Conservation (phyloP, 2,329 filamentous ascomycete species). For the Apiospora pterosperma region DNA sequence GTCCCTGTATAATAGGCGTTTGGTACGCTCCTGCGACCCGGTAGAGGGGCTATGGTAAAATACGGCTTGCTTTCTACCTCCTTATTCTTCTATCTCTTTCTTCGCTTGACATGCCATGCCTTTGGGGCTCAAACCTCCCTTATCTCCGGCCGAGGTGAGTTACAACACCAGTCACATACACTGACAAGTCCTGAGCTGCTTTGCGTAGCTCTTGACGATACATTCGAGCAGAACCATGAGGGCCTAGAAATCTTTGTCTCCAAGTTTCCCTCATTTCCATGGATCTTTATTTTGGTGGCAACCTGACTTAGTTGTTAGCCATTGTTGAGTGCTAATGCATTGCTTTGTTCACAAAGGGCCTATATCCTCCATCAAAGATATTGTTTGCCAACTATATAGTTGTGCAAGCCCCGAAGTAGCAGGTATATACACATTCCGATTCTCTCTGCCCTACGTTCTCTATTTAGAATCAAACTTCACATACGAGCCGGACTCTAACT, state of each 20-base stretch:
- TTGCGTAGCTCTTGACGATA: neutral
- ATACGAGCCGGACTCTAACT: neutral
- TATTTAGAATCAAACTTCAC: neutral
- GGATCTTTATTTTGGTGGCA: neutral
- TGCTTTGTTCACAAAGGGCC: neutral
- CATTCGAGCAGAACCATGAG: neutral
- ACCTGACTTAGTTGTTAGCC: neutral
- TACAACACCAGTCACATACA: neutral
- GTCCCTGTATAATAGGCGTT: conserved; percentile 30
- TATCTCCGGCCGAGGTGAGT: neutral
- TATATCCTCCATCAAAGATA: neutral
- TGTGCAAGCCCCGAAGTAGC: neutral
- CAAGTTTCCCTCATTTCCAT: neutral
- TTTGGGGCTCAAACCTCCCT: neutral
- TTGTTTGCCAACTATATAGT: neutral
- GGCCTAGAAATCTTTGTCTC: neutral
- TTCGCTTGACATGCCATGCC: neutral
- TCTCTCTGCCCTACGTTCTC: neutral
- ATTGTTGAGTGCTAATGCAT: neutral
- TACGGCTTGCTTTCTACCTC: conserved; percentile 21
- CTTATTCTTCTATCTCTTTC: neutral
- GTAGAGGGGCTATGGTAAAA: conserved; percentile 24
- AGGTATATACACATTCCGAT: neutral
- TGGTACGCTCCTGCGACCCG: conserved; percentile 21
- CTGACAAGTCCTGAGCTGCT: neutral